Evolutionary conservation across 108 stramenopile genomes (phyloP), one percentile per base, ranked within the genome.

Genomic region (Fragilaria radians): DNA sequence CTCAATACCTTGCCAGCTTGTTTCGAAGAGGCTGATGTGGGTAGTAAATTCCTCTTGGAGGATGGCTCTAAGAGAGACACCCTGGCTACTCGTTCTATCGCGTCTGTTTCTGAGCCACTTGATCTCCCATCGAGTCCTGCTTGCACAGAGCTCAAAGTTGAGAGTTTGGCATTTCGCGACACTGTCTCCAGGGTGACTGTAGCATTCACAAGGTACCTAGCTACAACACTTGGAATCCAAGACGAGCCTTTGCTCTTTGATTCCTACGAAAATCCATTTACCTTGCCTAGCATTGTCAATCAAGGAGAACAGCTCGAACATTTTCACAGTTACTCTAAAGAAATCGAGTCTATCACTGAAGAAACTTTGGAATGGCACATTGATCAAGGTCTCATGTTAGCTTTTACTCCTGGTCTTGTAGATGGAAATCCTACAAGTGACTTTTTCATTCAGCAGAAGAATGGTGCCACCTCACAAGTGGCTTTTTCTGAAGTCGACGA

Each of bases 231-330:
- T 42, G 7, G 36, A 14, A 42, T 42, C 36, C 11, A 11, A 11
- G 11, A 7, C 14, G 36, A 42, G 36, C 11, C 7, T 42, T 7
- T 14, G 7, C 36, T 42, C 36, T 42, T 14, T 42, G 7, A 14
- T 42, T 14, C 14, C 36, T 11, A 42, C 11, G 36, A 42, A 42
- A 42, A 42, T 7, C 14, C 36, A 42, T 42, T 42, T 42, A 11
- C 36, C n/a, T n/a, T 42, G 11, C 7, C 14, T 7, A 74, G 82
- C 33, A 48, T 89, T 1, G 75, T 88, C 17, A 23, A 66, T 21
- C 32, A 71, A 34, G 85, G 88, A 18, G 80, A 89, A 48, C 78
- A 80, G n/a, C 61, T 93, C 51, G 92, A 93, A 46, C 92, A 93
- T 56, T 90, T 89, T 57, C 92, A 93, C 68, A 76, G 75, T 7